Evolutionary conservation across 345 rosid genomes (phyloP).

Genomic region (Erodium maritimum): DNA sequence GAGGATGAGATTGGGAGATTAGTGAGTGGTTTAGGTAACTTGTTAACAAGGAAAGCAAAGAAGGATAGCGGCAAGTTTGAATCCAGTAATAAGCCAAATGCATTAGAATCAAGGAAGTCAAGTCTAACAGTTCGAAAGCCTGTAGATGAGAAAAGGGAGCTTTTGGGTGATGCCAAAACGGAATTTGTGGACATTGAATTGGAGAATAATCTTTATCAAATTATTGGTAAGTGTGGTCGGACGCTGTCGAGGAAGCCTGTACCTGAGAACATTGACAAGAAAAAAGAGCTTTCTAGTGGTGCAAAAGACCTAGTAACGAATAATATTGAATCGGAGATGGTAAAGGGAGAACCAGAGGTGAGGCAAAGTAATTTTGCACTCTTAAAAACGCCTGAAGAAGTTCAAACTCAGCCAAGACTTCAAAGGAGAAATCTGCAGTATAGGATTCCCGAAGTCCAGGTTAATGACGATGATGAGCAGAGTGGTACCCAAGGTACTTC

Average conservation of each 20-base stretch:
- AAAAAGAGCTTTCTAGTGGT: not conserved
- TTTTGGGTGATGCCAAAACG: too few relatives aligned
- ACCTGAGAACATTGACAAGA: not conserved
- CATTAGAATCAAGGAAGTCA: conserved; percentile 31
- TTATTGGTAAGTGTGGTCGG: too few relatives aligned
- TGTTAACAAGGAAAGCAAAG: conserved; percentile 7
- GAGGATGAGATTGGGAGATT: not conserved
- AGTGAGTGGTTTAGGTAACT: not conserved
- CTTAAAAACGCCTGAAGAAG: conserved; percentile 40
- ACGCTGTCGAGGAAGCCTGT: not conserved
- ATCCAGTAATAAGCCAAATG: conserved; percentile 23
- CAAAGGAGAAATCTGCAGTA: conserved; percentile 14
- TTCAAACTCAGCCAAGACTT: conserved; percentile 47
- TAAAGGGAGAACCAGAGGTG: conserved; percentile 18
- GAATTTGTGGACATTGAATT: conserved; percentile 5
- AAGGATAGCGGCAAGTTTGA: conserved; percentile 20
- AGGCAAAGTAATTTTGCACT: conserved; percentile 32
- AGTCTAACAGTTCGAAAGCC: conserved; percentile 23
- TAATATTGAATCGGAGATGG: conserved; percentile 3
- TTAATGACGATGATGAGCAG: not conserved
- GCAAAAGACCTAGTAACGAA: not conserved
- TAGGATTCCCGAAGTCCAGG: conserved; percentile 9
- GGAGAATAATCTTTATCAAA: not conserved
- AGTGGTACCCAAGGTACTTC: conserved; percentile 2
- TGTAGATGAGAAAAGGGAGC: too few relatives aligned